Percentiles rank a stretch among this genome's conserved stretches.
Evolutionary conservation across 306 rosid genomes (phyloP).

Genomic region (Vicia sativa): DNA sequence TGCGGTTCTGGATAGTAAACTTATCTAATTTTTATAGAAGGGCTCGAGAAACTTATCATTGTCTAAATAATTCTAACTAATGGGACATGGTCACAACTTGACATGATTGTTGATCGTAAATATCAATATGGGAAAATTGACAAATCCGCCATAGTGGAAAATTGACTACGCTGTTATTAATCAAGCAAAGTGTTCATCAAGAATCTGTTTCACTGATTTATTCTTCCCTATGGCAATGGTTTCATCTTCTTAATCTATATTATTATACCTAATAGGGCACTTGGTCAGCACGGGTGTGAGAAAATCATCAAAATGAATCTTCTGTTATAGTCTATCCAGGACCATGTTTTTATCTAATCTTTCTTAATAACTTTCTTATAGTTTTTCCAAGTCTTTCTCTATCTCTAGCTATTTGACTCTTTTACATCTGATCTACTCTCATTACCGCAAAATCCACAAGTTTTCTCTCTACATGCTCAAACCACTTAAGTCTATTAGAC

Average conservation of each 20-base stretch:
- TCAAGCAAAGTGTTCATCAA: not conserved
- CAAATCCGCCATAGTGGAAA: not conserved
- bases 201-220: not conserved
- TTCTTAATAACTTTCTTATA: too few species aligned
- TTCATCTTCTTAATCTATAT: conserved; percentile 24
- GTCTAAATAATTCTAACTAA: conserved; percentile 11
- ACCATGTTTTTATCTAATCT: too few species aligned
- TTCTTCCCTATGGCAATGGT: not conserved
- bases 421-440: too few species aligned
- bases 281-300: not conserved
- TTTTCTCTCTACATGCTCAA: too few species aligned
- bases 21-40: not conserved
- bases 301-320: not conserved
- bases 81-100: not conserved
- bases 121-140: not conserved
- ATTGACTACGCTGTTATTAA: not conserved
- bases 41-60: not conserved
- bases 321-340: not conserved
- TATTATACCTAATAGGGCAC: not conserved
- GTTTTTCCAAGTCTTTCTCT: too few species aligned
- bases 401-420: too few species aligned
- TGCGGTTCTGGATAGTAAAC: not conserved
- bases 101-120: conserved; percentile 16
- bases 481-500: not conserved
- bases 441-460: too few species aligned